phyloP scores from a whole-genome alignment of 2,329 filamentous ascomycete genomes.

The Aspergillus transmontanensis region DNA sequence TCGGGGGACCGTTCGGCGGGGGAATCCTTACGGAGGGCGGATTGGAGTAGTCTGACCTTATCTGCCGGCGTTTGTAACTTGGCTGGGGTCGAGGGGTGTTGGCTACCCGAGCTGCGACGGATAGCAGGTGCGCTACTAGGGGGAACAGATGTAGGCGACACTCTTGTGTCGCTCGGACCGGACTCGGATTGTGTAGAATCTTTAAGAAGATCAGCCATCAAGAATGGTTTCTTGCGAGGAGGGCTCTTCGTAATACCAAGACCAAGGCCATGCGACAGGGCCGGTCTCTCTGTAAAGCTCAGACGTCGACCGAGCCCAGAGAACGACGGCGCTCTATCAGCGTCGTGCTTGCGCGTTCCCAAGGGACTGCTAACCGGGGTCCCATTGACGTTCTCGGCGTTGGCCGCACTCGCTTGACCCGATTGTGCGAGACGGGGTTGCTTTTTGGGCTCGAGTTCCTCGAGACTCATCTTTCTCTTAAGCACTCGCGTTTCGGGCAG shows the following conservation, averaged over 20 bases:
- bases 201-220: slow-evolving; percentile 10
- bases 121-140: slow-evolving; percentile 13
- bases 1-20: slow-evolving; percentile 15
- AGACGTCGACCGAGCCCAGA: slow-evolving; percentile 21
- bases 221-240: slow-evolving; percentile 17
- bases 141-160: slow-evolving; percentile 8
- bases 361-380: slow-evolving; percentile 19
- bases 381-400: slow-evolving; percentile 3
- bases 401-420: slow-evolving; percentile 4
- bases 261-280: slow-evolving; percentile 23
- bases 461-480: slow-evolving; percentile 32
- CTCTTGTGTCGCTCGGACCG: not conserved
- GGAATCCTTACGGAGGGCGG: slow-evolving; percentile 29
- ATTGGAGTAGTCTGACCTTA: slow-evolving; percentile 21
- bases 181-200: slow-evolving; percentile 9
- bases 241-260: slow-evolving; percentile 34
- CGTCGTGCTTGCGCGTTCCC: slow-evolving; percentile 10
- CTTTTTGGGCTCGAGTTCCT: slow-evolving; percentile 23
- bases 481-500: slow-evolving; percentile 7
- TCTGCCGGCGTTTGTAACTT: slow-evolving; percentile 19
- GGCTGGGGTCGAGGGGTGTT: slow-evolving; percentile 16
- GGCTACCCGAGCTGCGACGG: slow-evolving; percentile 11
- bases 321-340: slow-evolving; percentile 22
- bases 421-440: slow-evolving; percentile 26
- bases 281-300: slow-evolving; percentile 18